These are phyloP conservation scores for Solanum chilense DNA, from an alignment of 257 asterid species.

Conservation along the genomic window DNA sequence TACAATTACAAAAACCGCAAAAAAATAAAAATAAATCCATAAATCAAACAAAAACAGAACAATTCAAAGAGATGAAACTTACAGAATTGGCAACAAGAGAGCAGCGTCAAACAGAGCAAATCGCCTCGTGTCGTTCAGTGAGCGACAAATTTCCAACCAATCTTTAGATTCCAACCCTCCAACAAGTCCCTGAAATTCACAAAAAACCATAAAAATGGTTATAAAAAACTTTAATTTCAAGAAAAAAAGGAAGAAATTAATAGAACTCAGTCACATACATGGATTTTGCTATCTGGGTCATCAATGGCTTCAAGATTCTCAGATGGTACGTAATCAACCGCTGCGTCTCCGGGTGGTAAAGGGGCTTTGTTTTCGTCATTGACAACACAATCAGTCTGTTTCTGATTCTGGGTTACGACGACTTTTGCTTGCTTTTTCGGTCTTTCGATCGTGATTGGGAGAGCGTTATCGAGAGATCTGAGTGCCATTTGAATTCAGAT, in stretches of 20 bases:
- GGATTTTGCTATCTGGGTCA: slow-evolving; percentile 57
- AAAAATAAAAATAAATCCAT: background rate
- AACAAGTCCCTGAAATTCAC: slow-evolving; percentile 48
- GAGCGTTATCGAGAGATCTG: slow-evolving; percentile 70
- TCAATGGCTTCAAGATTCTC: slow-evolving; percentile 45
- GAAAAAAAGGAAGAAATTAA: background rate
- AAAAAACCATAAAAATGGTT: background rate
- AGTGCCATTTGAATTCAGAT: slow-evolving; percentile 49
- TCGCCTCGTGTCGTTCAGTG: slow-evolving; percentile 68
- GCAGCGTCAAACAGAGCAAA: slow-evolving; percentile 60
- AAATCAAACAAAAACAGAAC: background rate
- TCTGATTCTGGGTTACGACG: slow-evolving; percentile 8
- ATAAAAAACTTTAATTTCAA: too few species aligned
- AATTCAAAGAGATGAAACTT: slow-evolving; percentile 2
- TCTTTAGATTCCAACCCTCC: slow-evolving; percentile 89
- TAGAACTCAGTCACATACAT: slow-evolving; percentile 18
- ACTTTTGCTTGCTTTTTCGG: slow-evolving; percentile 73
- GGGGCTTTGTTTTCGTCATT: slow-evolving; percentile 74
- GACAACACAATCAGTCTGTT: slow-evolving; percentile 30
- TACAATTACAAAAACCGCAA: background rate
- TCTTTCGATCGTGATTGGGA: slow-evolving; percentile 50
- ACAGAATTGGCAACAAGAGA: slow-evolving; percentile 67
- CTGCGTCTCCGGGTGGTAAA: slow-evolving; percentile 33
- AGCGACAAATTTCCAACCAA: slow-evolving; percentile 90
- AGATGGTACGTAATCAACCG: slow-evolving; percentile 64